Percentiles rank a stretch among this genome's conserved stretches.
Conservation (phyloP, 2,329 filamentous ascomycete species). For the Diaporthe destruens region DNA sequence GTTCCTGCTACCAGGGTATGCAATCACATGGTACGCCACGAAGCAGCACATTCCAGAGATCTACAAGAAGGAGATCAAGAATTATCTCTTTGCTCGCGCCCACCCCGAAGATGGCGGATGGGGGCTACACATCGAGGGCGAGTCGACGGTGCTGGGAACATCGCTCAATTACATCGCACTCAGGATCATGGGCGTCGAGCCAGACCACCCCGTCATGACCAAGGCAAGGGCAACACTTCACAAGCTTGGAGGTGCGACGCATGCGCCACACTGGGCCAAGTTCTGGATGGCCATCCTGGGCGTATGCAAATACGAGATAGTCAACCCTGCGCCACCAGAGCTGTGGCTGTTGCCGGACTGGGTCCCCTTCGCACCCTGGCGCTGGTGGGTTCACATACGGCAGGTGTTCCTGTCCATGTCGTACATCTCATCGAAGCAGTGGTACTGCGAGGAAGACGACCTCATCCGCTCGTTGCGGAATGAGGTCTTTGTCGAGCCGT, state of each 20-base stretch:
- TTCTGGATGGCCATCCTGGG: constrained; percentile 92
- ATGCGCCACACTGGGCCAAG: constrained; percentile 95
- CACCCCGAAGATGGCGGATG: constrained; percentile 93
- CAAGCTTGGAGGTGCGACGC: constrained; percentile 84
- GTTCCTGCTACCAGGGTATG: constrained; percentile 90
- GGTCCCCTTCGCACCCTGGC: constrained; percentile 89
- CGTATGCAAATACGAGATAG: constrained; percentile 88
- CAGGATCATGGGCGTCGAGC: constrained; percentile 83
- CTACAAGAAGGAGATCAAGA: constrained; percentile 88
- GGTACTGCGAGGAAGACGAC: constrained; percentile 81
- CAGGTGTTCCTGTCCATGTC: constrained; percentile 95
- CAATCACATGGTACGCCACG: constrained; percentile 90
- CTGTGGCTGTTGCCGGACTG: constrained; percentile 93
- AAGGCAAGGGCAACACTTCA: constrained; percentile 87
- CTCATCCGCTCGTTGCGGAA: constrained; percentile 79
- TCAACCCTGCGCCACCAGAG: constrained; percentile 94
- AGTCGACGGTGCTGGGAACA: constrained; percentile 92
- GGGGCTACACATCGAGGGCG: constrained; percentile 95
- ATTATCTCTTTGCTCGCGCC: constrained; percentile 89
- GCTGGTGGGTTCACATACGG: constrained; percentile 99
- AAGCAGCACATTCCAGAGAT: constrained; percentile 86
- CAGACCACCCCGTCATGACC: constrained; percentile 86
- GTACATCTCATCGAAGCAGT: constrained; percentile 87
- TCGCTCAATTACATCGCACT: constrained; percentile 87
- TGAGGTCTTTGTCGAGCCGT: constrained; percentile 85